Conservation (phyloP, 768 basidiomycete species). For the Macrolepiota albuminosa region DNA sequence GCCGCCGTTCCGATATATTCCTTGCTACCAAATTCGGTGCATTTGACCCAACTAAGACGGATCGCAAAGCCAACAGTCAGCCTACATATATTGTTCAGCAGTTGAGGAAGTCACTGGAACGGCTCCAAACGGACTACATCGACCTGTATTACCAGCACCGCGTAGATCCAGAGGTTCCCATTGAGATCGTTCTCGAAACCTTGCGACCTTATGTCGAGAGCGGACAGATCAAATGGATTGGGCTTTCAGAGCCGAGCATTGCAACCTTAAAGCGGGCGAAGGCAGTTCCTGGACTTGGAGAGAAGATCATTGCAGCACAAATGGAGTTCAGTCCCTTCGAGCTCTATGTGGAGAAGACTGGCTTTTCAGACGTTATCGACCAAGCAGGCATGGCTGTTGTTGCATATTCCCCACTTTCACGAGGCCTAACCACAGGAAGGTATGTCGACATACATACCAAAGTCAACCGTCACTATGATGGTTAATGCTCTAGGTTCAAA, state of each 20-base stretch:
- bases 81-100: slow-evolving; percentile 30
- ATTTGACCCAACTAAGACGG: slow-evolving; percentile 11
- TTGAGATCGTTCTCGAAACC: slow-evolving; percentile 33
- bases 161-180: slow-evolving; percentile 37
- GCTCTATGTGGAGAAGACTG: slow-evolving; percentile 39
- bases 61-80: slow-evolving; percentile 19
- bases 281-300: slow-evolving; percentile 36
- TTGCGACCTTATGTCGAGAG: slow-evolving; percentile 7
- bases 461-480: not conserved
- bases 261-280: slow-evolving; percentile 42
- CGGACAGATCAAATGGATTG: slow-evolving; percentile 37
- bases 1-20: slow-evolving; percentile 50
- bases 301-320: slow-evolving; percentile 30
- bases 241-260: slow-evolving; percentile 45
- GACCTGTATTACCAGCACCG: slow-evolving; percentile 46
- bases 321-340: slow-evolving; percentile 41
- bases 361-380: slow-evolving; percentile 32
- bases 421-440: slow-evolving; percentile 44
- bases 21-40: slow-evolving; percentile 48
- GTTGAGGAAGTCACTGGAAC: slow-evolving; percentile 33
- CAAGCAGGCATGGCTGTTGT: slow-evolving; percentile 43
- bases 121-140: slow-evolving; percentile 35
- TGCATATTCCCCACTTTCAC: slow-evolving; percentile 45
- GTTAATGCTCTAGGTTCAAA: slow-evolving; percentile 17
- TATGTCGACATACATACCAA: slow-evolving; percentile 20